Evolutionary conservation across 2,329 filamentous ascomycete species (phyloP).

Genomic region (Clonostachys chloroleuca): DNA sequence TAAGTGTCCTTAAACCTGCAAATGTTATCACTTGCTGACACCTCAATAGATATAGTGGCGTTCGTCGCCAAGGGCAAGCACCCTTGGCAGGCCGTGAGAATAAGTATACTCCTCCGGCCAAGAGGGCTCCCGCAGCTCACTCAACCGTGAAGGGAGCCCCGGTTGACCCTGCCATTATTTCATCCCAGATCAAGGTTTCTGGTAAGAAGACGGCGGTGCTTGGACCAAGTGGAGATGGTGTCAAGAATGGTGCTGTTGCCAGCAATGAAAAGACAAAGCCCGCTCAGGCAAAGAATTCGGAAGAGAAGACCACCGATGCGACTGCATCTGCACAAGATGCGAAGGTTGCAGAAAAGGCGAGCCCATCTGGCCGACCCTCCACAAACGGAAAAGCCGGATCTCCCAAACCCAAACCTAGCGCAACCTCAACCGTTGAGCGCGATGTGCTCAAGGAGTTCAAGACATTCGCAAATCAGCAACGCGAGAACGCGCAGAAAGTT

Average conservation of each 20-base stretch:
- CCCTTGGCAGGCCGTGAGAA: slow-evolving; percentile 53
- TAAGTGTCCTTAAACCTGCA: slow-evolving; percentile 32
- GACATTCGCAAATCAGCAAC: slow-evolving; percentile 54
- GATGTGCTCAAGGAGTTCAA: slow-evolving; percentile 62
- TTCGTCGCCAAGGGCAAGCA: slow-evolving; percentile 71
- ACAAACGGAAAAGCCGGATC: slow-evolving; percentile 33
- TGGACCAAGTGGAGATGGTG: slow-evolving; percentile 10
- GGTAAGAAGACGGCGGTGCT: slow-evolving; percentile 26
- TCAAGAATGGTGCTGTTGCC: slow-evolving; percentile 19
- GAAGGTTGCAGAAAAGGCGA: slow-evolving; percentile 17
- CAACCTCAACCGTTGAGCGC: slow-evolving; percentile 55
- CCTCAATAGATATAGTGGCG: slow-evolving; percentile 74
- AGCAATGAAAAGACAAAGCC: slow-evolving; percentile 18
- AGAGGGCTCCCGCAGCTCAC: slow-evolving; percentile 72
- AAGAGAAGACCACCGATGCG: slow-evolving; percentile 10
- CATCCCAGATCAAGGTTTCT: slow-evolving; percentile 63
- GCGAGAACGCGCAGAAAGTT: slow-evolving; percentile 49
- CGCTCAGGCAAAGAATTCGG: slow-evolving; percentile 17
- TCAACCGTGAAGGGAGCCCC: slow-evolving; percentile 72
- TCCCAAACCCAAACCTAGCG: slow-evolving; percentile 42
- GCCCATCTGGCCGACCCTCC: slow-evolving; percentile 22
- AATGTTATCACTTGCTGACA: slow-evolving; percentile 8
- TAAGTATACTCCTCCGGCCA: slow-evolving; percentile 88
- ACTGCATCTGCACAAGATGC: slow-evolving; percentile 21
- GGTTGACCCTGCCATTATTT: slow-evolving; percentile 86